Evolutionary conservation across 345 rosid genomes (phyloP).

Genomic region (Euphorbia peplus): DNA sequence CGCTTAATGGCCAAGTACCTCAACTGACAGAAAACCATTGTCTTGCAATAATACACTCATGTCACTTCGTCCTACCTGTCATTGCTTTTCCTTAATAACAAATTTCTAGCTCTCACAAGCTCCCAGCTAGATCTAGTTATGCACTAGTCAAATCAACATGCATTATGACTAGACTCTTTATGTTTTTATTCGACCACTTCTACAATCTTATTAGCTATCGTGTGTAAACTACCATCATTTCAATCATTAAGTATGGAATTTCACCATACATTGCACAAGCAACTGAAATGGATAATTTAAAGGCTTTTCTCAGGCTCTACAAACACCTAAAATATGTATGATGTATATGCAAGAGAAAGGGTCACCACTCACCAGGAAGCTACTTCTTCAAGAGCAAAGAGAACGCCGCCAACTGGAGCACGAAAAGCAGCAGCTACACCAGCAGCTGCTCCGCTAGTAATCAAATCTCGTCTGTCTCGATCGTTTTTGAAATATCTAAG

Average conservation of each 20-base stretch:
- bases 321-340: neutral
- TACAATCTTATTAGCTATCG: neutral
- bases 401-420: conserved; percentile 96
- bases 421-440: conserved; percentile 98
- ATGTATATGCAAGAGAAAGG: conserved; percentile 4
- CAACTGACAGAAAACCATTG: neutral
- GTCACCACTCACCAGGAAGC: conserved; percentile 95
- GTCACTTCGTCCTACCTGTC: neutral
- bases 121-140: neutral
- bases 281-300: neutral
- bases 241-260: neutral
- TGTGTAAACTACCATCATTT: neutral
- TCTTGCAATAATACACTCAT: neutral
- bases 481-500: conserved; percentile 86
- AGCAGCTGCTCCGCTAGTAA: conserved; percentile 94
- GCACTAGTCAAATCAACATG: neutral
- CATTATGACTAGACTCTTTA: neutral
- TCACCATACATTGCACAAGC: neutral
- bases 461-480: conserved; percentile 74
- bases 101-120: neutral
- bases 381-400: conserved; percentile 93
- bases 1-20: neutral
- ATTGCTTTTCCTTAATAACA: neutral
- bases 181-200: neutral
- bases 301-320: neutral